These are phyloP conservation scores for Croton setiger DNA, from an alignment of 441 rosid species.

Conservation along the genomic window DNA sequence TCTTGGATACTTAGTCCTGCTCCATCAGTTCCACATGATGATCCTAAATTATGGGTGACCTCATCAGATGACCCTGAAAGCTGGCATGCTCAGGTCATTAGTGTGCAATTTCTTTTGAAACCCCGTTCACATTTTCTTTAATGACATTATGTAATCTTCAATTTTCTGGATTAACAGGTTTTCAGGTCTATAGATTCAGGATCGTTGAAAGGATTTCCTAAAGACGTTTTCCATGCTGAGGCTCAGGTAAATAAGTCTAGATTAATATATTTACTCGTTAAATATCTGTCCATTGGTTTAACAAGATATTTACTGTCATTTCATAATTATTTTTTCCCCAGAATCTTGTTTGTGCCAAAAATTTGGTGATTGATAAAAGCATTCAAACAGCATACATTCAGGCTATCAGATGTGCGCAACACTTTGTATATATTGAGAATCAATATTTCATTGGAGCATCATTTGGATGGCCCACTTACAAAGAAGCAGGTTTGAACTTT, in stretches of 20 bases:
- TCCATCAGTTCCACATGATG: conserved; percentile 30
- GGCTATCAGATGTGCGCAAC: conserved; percentile 82
- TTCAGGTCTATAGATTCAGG: conserved; percentile 91
- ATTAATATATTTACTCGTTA: neutral
- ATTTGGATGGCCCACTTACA: conserved; percentile 73
- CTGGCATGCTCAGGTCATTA: conserved; percentile 73
- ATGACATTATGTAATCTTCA: neutral
- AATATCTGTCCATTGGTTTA: neutral
- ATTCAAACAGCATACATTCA: conserved; percentile 86
- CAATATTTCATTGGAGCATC: conserved; percentile 90
- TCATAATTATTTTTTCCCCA: conserved; percentile 26
- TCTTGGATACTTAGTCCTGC: conserved; percentile 86
- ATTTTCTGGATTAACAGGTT: conserved; percentile 41
- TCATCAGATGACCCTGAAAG: conserved; percentile 51
- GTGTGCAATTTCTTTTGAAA: conserved; percentile 6
- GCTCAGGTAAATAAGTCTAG: conserved; percentile 39
- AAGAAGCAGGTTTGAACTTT: conserved; percentile 58
- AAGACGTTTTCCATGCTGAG: conserved; percentile 48
- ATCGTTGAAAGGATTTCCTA: conserved; percentile 83
- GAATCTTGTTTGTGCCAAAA: conserved; percentile 85
- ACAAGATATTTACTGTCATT: neutral
- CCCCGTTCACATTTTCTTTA: neutral
- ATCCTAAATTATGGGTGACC: conserved; percentile 52
- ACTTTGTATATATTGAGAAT: conserved; percentile 81
- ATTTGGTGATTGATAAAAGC: conserved; percentile 80